Evolutionary conservation across 345 rosid genomes (phyloP), one percentile per base, ranked within the genome.

Genomic region (Triadica sebifera): DNA sequence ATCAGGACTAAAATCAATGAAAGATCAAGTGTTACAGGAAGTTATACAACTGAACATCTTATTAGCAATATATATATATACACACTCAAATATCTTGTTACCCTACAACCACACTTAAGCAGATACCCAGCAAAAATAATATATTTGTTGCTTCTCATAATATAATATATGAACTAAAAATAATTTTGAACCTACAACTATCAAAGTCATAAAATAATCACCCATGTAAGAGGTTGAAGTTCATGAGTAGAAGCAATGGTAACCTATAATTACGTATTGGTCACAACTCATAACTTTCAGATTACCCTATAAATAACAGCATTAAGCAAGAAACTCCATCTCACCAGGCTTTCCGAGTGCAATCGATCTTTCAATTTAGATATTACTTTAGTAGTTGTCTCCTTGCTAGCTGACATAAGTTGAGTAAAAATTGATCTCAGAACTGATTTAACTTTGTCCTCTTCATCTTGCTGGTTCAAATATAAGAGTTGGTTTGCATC

Each of bases 341-440:
- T 69, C 66, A 93, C 99, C 95, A 84, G 82, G 78, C 89, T 85
- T 81, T 90, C 89, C 67, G 68, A 61, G 46, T 84, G 88, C 82
- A 96, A 69, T 66, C 98, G 92, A 52, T 65, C 79, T 79, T 84
- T 93, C 79, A 96, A 74, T 72, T 87, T 89, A 15, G 86, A 75
- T 67, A 91, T 80, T 19, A 81, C 87, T 80, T 82, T 72, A 59
- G 86, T 76, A 65, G 91, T 85, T 80, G 77, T 84, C 71, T 96
- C 96, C 57, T 86, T 85, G 84, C 82, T 84, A 45, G 97, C 92
- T 64, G 89, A 89, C 90, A 90, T 91, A 46, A 93, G 90, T n/a
- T 85, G 77, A 52, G 99, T 96, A 76, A 96, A 96, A 79, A 89
- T 82, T 24, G 87, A 89, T 56, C 80, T 86, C 81, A 96, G 65